Conservation (phyloP, 192 early-diverging fungal genomes). For the Umbelopsis sp. region DNA sequence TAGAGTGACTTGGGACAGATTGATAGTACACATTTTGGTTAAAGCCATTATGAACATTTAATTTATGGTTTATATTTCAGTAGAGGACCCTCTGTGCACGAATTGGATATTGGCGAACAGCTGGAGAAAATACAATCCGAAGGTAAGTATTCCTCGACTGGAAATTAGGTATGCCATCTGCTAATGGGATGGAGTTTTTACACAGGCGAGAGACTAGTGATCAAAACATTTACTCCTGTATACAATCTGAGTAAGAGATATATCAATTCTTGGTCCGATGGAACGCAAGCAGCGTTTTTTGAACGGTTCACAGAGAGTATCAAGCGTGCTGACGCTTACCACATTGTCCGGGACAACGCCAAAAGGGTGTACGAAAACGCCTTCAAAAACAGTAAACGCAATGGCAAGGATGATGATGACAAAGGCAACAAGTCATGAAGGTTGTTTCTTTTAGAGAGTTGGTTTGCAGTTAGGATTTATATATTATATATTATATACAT, state of each 20-base stretch:
- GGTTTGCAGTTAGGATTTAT: not conserved
- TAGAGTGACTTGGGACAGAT: too few species aligned
- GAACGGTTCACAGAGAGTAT: conserved; percentile 37
- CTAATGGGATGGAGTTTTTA: not conserved
- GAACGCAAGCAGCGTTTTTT: conserved; percentile 45
- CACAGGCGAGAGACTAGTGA: conserved; percentile 27
- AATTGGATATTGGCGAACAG: conserved; percentile 37
- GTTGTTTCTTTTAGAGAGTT: not conserved
- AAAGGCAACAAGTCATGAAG: not conserved
- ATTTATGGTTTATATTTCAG: not conserved
- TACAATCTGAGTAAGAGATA: conserved; percentile 35
- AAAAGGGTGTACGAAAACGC: conserved; percentile 33
- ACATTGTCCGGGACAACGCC: conserved; percentile 35
- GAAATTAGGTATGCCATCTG: not conserved
- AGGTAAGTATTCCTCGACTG: conserved; percentile 17
- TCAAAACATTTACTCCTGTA: conserved; percentile 36
- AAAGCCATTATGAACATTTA: not conserved
- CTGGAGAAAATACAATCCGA: conserved; percentile 24
- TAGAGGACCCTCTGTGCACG: conserved; percentile 25
- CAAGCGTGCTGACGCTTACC: conserved; percentile 41
- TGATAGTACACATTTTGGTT: too few species aligned
- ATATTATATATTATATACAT: not conserved
- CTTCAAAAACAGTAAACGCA: conserved; percentile 18
- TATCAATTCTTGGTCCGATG: conserved; percentile 43
- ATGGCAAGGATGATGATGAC: not conserved